Evolutionary conservation across 2,329 filamentous ascomycete genomes (phyloP).

Genomic region (Alternaria conjuncta): DNA sequence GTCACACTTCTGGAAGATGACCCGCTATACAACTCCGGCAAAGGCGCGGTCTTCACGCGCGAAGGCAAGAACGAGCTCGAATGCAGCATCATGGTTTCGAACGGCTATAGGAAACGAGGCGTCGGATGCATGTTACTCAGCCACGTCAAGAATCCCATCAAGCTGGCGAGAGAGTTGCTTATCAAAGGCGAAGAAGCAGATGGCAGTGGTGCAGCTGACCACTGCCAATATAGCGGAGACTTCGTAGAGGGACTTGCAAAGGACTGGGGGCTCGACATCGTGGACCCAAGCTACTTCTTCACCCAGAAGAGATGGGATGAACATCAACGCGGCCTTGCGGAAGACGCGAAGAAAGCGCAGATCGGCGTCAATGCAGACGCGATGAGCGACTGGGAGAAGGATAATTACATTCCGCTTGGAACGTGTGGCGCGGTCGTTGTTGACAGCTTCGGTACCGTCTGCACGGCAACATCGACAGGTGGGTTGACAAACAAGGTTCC

Average conservation of each 20-base stretch:
- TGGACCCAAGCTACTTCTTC: constrained; percentile 76
- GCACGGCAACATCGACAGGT: constrained; percentile 70
- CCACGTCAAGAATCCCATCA: constrained; percentile 79
- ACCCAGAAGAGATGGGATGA: constrained; percentile 81
- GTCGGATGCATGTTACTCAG: constrained; percentile 77
- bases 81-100: constrained; percentile 83
- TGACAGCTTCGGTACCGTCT: constrained; percentile 76
- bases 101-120: constrained; percentile 74
- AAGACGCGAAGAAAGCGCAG: constrained; percentile 55
- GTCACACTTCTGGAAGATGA: constrained; percentile 79
- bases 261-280: constrained; percentile 73
- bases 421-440: constrained; percentile 84
- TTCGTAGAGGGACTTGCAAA: constrained; percentile 73
- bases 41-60: constrained; percentile 85
- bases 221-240: constrained; percentile 71
- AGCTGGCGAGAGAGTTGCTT: constrained; percentile 74
- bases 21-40: constrained; percentile 82
- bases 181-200: constrained; percentile 69
- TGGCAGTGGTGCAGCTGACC: constrained; percentile 67
- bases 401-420: constrained; percentile 78
- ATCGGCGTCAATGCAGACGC: constrained; percentile 34
- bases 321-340: constrained; percentile 65
- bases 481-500: constrained; percentile 89
- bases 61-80: constrained; percentile 86
- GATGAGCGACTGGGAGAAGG: constrained; percentile 60